A percentile compares a stretch with the other conserved stretches of the same genome.
phyloP scores from a whole-genome alignment of 208 protist species.

The Leishmania gerbilli region DNA sequence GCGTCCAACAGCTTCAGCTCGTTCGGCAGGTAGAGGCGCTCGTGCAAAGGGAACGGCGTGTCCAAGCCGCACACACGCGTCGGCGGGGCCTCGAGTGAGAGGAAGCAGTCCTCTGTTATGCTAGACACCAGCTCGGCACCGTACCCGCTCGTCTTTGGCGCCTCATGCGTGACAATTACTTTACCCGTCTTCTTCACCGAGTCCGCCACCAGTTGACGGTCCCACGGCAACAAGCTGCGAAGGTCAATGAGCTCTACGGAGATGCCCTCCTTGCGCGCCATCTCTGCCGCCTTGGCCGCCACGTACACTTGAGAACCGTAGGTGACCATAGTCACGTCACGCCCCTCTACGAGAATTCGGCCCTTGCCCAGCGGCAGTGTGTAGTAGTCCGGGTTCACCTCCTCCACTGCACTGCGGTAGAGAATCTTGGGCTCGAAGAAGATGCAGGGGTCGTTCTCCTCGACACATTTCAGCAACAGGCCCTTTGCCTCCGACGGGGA shows the following conservation, averaged over 20 bases:
- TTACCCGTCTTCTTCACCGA: slow-evolving; percentile 95
- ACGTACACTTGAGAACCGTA: slow-evolving; percentile 92
- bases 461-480: slow-evolving; percentile 93
- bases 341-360: slow-evolving; percentile 85
- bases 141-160: slow-evolving; percentile 94
- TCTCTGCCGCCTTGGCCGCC: slow-evolving; percentile 71
- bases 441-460: slow-evolving; percentile 93
- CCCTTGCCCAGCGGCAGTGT: slow-evolving; percentile 95
- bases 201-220: slow-evolving; percentile 92
- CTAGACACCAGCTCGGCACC: slow-evolving; percentile 94
- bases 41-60: slow-evolving; percentile 96
- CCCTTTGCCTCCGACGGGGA: slow-evolving; percentile 84
- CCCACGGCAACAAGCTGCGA: slow-evolving; percentile 95
- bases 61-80: slow-evolving; percentile 96
- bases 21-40: slow-evolving; percentile 96
- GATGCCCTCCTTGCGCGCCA: slow-evolving; percentile 86
- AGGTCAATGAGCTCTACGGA: slow-evolving; percentile 97
- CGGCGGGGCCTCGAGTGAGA: slow-evolving; percentile 96
- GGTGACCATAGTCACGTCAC: slow-evolving; percentile 96
- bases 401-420: slow-evolving; percentile 90
- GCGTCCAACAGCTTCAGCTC: slow-evolving; percentile 88
- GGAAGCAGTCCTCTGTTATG: slow-evolving; percentile 94
- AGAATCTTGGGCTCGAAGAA: slow-evolving; percentile 98
- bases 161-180: slow-evolving; percentile 94
- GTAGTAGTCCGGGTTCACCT: slow-evolving; percentile 95